A percentile compares a stretch with the other conserved stretches of the same genome.
Conservation (phyloP, 495 filamentous ascomycete genomes). For the Collariella sp. region DNA sequence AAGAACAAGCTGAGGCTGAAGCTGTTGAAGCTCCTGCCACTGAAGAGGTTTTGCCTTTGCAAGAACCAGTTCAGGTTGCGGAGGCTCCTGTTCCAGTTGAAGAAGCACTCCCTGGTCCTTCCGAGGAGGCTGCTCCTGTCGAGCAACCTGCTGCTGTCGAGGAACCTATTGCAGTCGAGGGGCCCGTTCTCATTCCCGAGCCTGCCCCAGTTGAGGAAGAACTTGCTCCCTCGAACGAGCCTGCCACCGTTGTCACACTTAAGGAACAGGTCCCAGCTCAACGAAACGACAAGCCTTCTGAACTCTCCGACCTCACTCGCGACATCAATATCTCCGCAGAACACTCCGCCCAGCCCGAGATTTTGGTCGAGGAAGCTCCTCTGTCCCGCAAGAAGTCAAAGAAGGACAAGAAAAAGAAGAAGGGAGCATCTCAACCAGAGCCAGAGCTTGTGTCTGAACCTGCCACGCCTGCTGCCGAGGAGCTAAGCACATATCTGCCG, state of each 20-base stretch:
- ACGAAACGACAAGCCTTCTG: neutral
- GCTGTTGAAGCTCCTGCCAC: neutral
- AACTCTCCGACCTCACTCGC: neutral
- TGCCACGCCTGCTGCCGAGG: neutral
- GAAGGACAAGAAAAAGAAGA: conserved; percentile 21
- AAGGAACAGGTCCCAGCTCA: neutral
- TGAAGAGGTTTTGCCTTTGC: neutral
- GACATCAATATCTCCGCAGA: neutral
- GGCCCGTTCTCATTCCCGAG: neutral
- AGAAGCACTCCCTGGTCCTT: neutral
- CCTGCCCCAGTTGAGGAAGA: neutral
- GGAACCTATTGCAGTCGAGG: neutral
- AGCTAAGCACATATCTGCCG: neutral
- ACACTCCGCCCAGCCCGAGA: neutral
- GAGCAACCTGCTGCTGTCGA: neutral
- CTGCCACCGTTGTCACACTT: neutral
- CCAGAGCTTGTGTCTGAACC: conserved; percentile 10
- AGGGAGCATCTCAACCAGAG: conserved; percentile 4
- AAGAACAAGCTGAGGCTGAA: conserved; percentile 9
- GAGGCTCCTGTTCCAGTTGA: neutral
- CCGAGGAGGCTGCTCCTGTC: neutral
- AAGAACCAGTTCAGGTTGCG: neutral
- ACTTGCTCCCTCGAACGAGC: too few species aligned
- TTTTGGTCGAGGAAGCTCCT: neutral
- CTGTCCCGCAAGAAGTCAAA: conserved; percentile 3